phyloP scores from a whole-genome alignment of 2,329 filamentous ascomycete genomes.

The Ceratocystis destructans region DNA sequence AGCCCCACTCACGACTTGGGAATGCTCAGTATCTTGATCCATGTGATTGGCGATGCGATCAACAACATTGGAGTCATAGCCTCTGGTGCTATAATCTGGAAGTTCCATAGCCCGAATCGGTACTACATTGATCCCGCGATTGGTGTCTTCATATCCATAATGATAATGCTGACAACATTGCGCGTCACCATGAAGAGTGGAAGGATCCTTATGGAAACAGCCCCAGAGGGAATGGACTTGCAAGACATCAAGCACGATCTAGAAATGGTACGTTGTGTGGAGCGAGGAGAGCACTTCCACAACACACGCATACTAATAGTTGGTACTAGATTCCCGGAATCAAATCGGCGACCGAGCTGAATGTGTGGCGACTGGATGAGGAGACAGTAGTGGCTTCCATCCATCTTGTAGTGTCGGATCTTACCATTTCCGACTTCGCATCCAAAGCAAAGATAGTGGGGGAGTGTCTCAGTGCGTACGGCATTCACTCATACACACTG shows the following conservation, averaged over 20 bases:
- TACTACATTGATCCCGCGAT: slow-evolving; percentile 62
- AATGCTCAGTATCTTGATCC: slow-evolving; percentile 55
- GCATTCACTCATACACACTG: slow-evolving; percentile 56
- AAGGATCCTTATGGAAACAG: slow-evolving; percentile 53
- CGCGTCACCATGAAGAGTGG: slow-evolving; percentile 50
- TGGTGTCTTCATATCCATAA: slow-evolving; percentile 55
- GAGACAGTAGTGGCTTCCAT: slow-evolving; percentile 55
- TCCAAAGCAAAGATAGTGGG: slow-evolving; percentile 46
- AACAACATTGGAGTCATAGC: slow-evolving; percentile 67
- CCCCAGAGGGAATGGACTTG: slow-evolving; percentile 44
- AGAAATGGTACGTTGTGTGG: slow-evolving; percentile 37
- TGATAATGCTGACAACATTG: slow-evolving; percentile 52
- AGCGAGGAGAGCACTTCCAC: not conserved
- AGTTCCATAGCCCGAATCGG: slow-evolving; percentile 39
- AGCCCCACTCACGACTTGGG: slow-evolving; percentile 46
- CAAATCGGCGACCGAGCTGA: slow-evolving; percentile 54
- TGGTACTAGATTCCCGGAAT: slow-evolving; percentile 46
- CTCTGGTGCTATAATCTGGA: slow-evolving; percentile 56
- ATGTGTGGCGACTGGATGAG: slow-evolving; percentile 62
- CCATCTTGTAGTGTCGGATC: slow-evolving; percentile 49
- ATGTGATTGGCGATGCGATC: slow-evolving; percentile 57
- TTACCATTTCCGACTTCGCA: slow-evolving; percentile 44
- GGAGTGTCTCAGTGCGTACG: slow-evolving; percentile 59
- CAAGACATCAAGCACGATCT: slow-evolving; percentile 55
- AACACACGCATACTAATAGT: slow-evolving; percentile 19